Evolutionary conservation across 306 rosid species (phyloP).

Genomic region (Pyrus pyrifolia): DNA sequence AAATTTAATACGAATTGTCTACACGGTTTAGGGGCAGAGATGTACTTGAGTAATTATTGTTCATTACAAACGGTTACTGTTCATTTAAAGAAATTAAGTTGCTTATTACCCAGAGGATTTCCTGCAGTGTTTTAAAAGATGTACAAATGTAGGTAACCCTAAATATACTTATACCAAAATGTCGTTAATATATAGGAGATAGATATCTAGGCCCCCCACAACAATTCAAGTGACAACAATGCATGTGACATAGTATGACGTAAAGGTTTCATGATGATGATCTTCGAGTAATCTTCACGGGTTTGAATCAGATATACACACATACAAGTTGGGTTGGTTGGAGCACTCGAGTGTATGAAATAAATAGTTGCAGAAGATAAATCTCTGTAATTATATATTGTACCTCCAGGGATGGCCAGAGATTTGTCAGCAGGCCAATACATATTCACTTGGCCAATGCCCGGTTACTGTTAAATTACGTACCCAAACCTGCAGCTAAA

Average conservation of each 20-base stretch:
- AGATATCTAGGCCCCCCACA: not conserved
- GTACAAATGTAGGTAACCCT: too few species aligned
- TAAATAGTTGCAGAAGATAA: slow-evolving; percentile 16
- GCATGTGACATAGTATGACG: slow-evolving; percentile 9
- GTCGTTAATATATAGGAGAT: not conserved
- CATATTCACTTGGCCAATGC: not conserved
- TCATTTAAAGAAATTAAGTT: too few species aligned
- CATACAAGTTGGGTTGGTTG: not conserved
- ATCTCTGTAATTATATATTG: not conserved
- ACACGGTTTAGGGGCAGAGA: too few species aligned
- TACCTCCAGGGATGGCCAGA: slow-evolving; percentile 5
- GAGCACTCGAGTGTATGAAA: slow-evolving; percentile 34
- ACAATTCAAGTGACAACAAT: not conserved
- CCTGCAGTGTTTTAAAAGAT: too few species aligned
- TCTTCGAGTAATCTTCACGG: slow-evolving; percentile 32
- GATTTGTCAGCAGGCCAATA: not conserved
- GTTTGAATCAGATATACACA: slow-evolving; percentile 14
- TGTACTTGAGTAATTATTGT: too few species aligned
- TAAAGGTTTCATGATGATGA: slow-evolving; percentile 36
- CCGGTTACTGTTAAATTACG: not conserved
- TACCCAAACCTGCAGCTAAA: not conserved
- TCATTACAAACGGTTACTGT: too few species aligned
- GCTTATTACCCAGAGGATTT: too few species aligned
- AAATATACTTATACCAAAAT: not conserved
- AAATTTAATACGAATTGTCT: too few species aligned